Base-by-base conservation (phyloP, 2,329 filamentous ascomycete species). In the Coniochaeta prunicola region DNA sequence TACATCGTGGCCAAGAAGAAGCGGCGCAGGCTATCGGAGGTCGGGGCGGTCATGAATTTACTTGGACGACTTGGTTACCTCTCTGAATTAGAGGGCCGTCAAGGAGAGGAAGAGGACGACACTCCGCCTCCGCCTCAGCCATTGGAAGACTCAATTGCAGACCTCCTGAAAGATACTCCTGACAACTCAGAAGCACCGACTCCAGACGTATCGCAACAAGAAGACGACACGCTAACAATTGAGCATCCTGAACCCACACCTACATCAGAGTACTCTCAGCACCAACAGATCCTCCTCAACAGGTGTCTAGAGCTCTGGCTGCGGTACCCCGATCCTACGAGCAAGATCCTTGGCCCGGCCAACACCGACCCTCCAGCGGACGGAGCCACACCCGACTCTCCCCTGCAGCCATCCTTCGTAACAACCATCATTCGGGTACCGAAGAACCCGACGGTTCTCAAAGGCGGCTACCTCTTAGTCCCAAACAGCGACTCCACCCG, bases 381-480 rank as follows among this genome's bases (percentile, higher is more conserved):
- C 66, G 89, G 89, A 17, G 71, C 81, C 50, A 71, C 77, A 4
- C 67, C 74, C 0, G 77, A 80, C 64, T 75, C 70, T 69, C 77
- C 73, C 21, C 71, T 73, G 12, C 77, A 77, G 15, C 89, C 87
- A 1, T 85, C 82, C 33, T 86, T 96, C 54, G 80, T 91, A 26
- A 88, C 91, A 0, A 90, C 85, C 1, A 87, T 96, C 42, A 85
- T 91, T 57, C 84, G 86, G 42, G 84, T 94, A 9, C 82, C 87
- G 58, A 96, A 96, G 74, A 96, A 94, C 65, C 84, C 87, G 1
- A 85, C 84, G 48, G 81, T 94, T 0, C 80, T 96, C 65, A 96
- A 96, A 75, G 87, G 90, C 17, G 92, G 92, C 17, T 96, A 94
- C 71, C 82, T 99, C 17, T 80, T 97, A 48, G 90, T 90, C 2